Evolutionary conservation across 2,329 filamentous ascomycete genomes (phyloP), one percentile per base, ranked within the genome.

Genomic region (Venturia pyrina): DNA sequence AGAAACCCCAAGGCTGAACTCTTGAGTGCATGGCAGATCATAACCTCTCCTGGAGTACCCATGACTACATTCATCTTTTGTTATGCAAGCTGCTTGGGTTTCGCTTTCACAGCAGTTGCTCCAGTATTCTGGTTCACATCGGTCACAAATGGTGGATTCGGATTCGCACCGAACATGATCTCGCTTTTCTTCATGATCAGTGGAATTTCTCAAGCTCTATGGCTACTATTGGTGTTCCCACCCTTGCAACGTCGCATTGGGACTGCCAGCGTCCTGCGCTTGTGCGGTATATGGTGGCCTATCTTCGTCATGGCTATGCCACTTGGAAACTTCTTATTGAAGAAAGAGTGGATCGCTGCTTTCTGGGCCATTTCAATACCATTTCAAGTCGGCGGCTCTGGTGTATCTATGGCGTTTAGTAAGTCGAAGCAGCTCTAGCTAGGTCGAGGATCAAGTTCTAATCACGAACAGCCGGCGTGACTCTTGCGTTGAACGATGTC

Each of bases 401-500:
- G 86, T 1, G 83, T 90, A 0, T 82, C 81, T 62, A 91, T 90
- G 88, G 79, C 82, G 1, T 89, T 89, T 72, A 92, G 77, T 79
- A 72, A 34, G 60, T 63, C 34, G 8, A 8, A 11, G 19, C 46
- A 48, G 46, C 46, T 21, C 44, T 28, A 24, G 34, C 37, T 41
- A 56, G 28, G 41, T 19, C 50, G 13, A 34, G 13, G 43, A 41
- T 5, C 2, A 28, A n/a, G 43, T 17, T 59, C 21, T 21, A 17
- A n/a, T 24, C 19, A 34, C 5, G 17, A n/a, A 41, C 59, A 79
- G 77, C 88, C 0, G 86, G 81, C 1, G 82, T 87, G 0, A 89
- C 93, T 78, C 84, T 93, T 10, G 85, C 86, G 0, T 72, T 93
- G 41, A 93, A 93, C 74, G 89, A 93, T 66, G 84, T 89, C 1